Conservation (phyloP, 345 rosid genomes). For the Draba incana region DNA sequence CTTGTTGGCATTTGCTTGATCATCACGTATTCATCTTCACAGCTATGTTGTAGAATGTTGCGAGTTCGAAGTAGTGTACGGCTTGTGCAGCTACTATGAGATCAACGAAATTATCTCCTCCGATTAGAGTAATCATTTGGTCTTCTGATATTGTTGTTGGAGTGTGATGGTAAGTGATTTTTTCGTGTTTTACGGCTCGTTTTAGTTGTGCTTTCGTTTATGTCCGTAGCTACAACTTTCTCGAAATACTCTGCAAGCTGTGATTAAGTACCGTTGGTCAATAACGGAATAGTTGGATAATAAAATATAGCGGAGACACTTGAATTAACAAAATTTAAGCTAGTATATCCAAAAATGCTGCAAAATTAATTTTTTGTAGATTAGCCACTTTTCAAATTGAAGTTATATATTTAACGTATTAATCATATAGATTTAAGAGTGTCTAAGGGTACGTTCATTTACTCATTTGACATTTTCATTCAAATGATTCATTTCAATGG, state of each 20-base stretch:
- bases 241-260: constrained; percentile 69
- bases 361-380: no score
- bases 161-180: constrained; percentile 55
- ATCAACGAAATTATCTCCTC: constrained; percentile 63
- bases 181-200: constrained; percentile 49
- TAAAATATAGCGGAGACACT: neutral
- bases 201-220: constrained; percentile 59
- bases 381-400: no score
- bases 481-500: no score
- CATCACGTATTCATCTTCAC: no score
- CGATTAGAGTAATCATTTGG: constrained; percentile 47
- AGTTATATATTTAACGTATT: no score
- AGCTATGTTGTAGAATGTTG: constrained; percentile 37
- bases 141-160: constrained; percentile 56
- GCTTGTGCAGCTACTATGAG: constrained; percentile 43
- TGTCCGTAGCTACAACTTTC: constrained; percentile 60
- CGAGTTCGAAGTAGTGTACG: constrained; percentile 40
- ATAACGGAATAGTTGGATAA: neutral
- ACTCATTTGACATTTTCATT: no score
- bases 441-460: no score
- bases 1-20: no score
- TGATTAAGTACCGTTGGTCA: neutral
- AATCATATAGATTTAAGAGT: no score
- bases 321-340: neutral
- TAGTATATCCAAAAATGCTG: no score